Evolutionary conservation across 163 green algal species (phyloP).

Genomic region (Chlorella variabilis): DNA sequence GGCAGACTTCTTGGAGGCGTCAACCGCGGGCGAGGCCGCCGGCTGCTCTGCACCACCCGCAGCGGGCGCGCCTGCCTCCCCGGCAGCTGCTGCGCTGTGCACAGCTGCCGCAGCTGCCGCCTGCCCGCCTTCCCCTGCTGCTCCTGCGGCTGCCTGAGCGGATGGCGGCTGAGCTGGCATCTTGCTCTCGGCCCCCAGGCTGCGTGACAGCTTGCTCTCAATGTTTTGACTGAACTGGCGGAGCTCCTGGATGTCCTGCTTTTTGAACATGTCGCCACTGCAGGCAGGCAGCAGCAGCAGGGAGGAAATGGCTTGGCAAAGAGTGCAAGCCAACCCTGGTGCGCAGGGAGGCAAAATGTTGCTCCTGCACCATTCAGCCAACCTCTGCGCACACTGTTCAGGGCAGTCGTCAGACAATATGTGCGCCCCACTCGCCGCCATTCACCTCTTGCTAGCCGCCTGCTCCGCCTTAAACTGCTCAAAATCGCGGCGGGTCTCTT

Average conservation of each 20-base stretch:
- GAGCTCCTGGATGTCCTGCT: slow-evolving; percentile 32
- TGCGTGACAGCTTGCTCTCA: slow-evolving; percentile 34
- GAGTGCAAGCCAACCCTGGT: too few relatives aligned
- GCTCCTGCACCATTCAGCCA: too few relatives aligned
- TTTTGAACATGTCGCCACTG: slow-evolving; percentile 31
- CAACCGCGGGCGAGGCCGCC: background rate
- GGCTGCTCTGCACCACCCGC: slow-evolving; percentile 2
- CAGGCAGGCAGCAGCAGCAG: background rate
- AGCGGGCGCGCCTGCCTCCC: background rate
- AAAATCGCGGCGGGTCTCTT: slow-evolving; percentile 50
- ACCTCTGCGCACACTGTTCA: too few relatives aligned
- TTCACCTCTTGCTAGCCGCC: slow-evolving; percentile 27
- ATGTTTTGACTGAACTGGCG: slow-evolving; percentile 46
- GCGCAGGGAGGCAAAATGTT: too few relatives aligned
- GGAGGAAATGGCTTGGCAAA: background rate
- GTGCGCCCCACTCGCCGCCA: too few relatives aligned
- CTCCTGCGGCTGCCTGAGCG: background rate
- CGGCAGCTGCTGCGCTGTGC: background rate
- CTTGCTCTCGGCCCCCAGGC: slow-evolving; percentile 3
- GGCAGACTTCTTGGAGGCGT: slow-evolving; percentile 16
- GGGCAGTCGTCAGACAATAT: too few relatives aligned
- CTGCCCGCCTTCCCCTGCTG: slow-evolving; percentile 13
- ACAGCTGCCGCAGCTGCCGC: slow-evolving; percentile 4
- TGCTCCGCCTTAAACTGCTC: slow-evolving; percentile 53
- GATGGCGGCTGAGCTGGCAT: slow-evolving; percentile 12